A percentile compares a stretch with the other conserved stretches of the same genome.
These are phyloP conservation scores for Vitrella brassicaformis DNA, from an alignment of 73 alveolate species.

Conservation along the genomic window DNA sequence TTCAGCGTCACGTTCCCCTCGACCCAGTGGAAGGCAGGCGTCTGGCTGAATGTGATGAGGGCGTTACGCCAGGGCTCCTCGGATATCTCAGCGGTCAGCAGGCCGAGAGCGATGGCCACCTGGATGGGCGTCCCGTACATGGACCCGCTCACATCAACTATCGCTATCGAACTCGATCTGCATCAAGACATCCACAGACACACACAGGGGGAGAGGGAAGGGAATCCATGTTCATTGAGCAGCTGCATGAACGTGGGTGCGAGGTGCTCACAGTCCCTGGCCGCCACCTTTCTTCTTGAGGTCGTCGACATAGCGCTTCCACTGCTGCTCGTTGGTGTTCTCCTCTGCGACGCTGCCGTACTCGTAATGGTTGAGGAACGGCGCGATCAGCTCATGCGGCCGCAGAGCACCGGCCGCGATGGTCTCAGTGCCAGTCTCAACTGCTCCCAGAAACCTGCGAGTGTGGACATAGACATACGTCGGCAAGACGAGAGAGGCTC, in stretches of 20 bases:
- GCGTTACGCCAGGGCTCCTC: not conserved
- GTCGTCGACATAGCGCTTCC: not conserved
- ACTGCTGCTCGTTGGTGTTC: not conserved
- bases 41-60: not conserved
- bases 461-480: no score
- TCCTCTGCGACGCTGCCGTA: not conserved
- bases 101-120: not conserved
- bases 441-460: not conserved
- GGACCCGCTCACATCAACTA: not conserved
- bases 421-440: not conserved
- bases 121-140: not conserved
- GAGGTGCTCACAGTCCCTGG: not conserved
- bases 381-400: not conserved
- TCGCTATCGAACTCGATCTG: not conserved
- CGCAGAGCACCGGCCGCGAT: not conserved
- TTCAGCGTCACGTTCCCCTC: not conserved
- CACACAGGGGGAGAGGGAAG: no score
- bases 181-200: no score
- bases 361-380: not conserved
- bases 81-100: not conserved
- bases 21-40: not conserved
- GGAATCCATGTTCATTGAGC: no score
- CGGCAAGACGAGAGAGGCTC: no score
- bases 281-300: not conserved
- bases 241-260: no score